These are phyloP conservation scores for Fusarium poae DNA, from an alignment of 2,329 filamentous ascomycete species.

Conservation along the genomic window DNA sequence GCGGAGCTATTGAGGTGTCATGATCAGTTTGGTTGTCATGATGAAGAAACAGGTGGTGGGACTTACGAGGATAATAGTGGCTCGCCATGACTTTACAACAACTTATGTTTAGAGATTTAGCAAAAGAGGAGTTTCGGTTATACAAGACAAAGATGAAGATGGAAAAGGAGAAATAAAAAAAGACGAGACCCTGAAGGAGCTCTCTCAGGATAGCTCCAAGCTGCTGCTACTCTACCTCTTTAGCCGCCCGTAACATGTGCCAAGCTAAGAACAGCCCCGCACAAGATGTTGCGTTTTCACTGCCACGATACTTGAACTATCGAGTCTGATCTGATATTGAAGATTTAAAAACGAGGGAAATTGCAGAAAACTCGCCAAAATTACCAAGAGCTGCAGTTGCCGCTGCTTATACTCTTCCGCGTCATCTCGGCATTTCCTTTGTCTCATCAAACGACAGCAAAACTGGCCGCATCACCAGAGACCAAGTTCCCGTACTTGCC, in stretches of 20 bases:
- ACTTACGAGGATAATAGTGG: slow-evolving; percentile 64
- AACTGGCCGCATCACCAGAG: slow-evolving; percentile 25
- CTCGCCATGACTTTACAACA: slow-evolving; percentile 54
- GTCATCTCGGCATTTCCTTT: slow-evolving; percentile 1
- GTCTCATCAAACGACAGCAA: slow-evolving; percentile 2
- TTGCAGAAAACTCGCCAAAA: not conserved
- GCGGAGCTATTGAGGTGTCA: slow-evolving; percentile 55
- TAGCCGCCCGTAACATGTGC: slow-evolving; percentile 41
- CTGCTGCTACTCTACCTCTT: slow-evolving; percentile 33
- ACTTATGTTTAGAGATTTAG: not conserved
- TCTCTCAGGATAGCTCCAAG: slow-evolving; percentile 19
- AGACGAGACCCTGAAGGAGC: slow-evolving; percentile 15
- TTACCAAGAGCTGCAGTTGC: not conserved
- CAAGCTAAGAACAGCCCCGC: slow-evolving; percentile 40
- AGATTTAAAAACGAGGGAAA: not conserved
- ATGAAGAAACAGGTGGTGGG: slow-evolving; percentile 20
- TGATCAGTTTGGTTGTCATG: slow-evolving; percentile 40
- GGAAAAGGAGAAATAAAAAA: slow-evolving; percentile 10
- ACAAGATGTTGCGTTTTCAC: slow-evolving; percentile 24
- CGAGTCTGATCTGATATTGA: slow-evolving; percentile 16
- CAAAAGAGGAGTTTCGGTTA: not conserved
- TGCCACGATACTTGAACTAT: slow-evolving; percentile 13
- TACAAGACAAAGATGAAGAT: slow-evolving; percentile 7
- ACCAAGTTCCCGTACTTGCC: slow-evolving; percentile 28
- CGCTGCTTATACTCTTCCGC: not conserved